Conservation (phyloP, 75 land plant species). For the Ceratopteris richardii region DNA sequence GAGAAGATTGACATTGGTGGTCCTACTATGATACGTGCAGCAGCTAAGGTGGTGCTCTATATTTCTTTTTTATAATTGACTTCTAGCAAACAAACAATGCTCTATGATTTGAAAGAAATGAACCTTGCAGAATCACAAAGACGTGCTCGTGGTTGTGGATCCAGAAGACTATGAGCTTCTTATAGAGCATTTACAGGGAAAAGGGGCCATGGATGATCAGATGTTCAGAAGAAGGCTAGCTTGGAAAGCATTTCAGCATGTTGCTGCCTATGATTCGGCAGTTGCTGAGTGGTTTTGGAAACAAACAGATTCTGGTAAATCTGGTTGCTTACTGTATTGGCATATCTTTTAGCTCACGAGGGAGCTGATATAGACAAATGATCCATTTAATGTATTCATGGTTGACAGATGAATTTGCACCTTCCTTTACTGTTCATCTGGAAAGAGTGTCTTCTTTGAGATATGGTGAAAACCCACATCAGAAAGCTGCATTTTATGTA, state of each 20-base stretch:
- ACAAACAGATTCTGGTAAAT: slow-evolving; percentile 43
- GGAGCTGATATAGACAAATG: background rate
- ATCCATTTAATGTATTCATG: too few relatives aligned
- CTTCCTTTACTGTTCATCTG: slow-evolving; percentile 63
- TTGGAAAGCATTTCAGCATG: slow-evolving; percentile 98
- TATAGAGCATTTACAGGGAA: slow-evolving; percentile 55
- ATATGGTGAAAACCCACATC: slow-evolving; percentile 99
- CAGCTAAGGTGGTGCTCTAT: slow-evolving; percentile 74
- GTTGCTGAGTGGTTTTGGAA: slow-evolving; percentile 98
- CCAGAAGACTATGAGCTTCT: slow-evolving; percentile 68
- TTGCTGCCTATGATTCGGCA: slow-evolving; percentile 92
- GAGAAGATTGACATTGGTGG: slow-evolving; percentile 99
- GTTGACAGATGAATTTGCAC: slow-evolving; percentile 55
- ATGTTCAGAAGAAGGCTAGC: slow-evolving; percentile 73
- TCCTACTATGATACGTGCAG: slow-evolving; percentile 95
- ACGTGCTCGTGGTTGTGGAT: slow-evolving; percentile 94
- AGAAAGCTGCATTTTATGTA: slow-evolving; percentile 89
- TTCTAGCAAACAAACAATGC: background rate
- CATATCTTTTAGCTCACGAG: background rate
- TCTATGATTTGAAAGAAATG: too few relatives aligned
- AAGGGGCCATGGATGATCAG: slow-evolving; percentile 27
- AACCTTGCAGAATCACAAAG: slow-evolving; percentile 86
- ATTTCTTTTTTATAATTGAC: too few relatives aligned
- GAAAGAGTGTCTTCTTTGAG: slow-evolving; percentile 57
- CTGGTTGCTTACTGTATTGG: background rate